A percentile compares a stretch with the other conserved stretches of the same genome.
These are phyloP conservation scores for Cyclaneusma minus DNA, from an alignment of 2,329 filamentous ascomycete genomes.

Conservation along the genomic window DNA sequence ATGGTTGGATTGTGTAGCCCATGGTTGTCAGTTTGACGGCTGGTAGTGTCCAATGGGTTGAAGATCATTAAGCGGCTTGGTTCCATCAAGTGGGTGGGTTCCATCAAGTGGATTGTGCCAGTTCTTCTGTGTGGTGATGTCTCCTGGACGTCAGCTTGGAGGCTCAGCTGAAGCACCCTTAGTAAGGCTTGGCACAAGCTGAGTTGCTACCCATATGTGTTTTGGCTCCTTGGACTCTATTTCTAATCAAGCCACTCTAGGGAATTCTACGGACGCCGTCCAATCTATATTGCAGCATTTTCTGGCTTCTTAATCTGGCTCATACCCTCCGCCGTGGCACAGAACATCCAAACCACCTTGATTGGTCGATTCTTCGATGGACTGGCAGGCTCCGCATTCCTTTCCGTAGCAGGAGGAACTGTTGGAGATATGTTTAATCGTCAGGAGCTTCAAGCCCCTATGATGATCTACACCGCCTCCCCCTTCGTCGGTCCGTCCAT, in stretches of 20 bases:
- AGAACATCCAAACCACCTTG: conserved; percentile 68
- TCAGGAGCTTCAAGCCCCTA: conserved; percentile 58
- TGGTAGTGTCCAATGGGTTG: too few relatives aligned
- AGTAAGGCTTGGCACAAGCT: conserved; percentile 1
- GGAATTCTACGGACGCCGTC: conserved; percentile 66
- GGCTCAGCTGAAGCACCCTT: conserved; percentile 31
- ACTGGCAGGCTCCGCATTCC: conserved; percentile 50
- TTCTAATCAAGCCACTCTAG: conserved; percentile 6
- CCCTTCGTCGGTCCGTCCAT: conserved; percentile 48
- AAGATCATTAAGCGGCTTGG: too few relatives aligned
- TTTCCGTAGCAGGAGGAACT: conserved; percentile 68
- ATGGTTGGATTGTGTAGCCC: too few relatives aligned
- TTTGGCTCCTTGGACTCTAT: conserved; percentile 1
- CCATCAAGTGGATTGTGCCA: too few relatives aligned
- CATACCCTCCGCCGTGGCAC: conserved; percentile 67
- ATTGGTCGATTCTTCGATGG: conserved; percentile 66
- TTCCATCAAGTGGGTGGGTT: too few relatives aligned
- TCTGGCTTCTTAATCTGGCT: conserved; percentile 63
- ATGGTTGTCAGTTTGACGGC: too few relatives aligned
- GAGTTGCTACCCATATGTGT: conserved; percentile 3
- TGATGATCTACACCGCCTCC: conserved; percentile 62
- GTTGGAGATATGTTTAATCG: conserved; percentile 65
- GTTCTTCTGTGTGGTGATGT: too few relatives aligned
- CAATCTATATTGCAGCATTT: conserved; percentile 67
- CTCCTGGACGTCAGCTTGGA: too few relatives aligned